Evolutionary conservation across 2,329 filamentous ascomycete species (phyloP), one percentile per base, ranked within the genome.

Genomic region (Microcyclospora tardicrescens): DNA sequence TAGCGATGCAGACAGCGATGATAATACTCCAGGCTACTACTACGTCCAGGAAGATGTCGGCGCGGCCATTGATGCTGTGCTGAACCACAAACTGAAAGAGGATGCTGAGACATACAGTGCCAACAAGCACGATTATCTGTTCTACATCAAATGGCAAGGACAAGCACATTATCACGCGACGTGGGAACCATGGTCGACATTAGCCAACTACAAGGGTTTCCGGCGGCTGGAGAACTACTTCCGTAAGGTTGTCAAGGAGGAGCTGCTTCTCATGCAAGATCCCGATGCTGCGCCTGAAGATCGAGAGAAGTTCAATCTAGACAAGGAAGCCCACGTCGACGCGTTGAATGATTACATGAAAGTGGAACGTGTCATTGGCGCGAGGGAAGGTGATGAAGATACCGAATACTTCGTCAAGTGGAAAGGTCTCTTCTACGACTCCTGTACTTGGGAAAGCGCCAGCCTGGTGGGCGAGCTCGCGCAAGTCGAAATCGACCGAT

Each of bases 181-280:
- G 0, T 98, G 91, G 89, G 87, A 96, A 61, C 79, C 78, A 0
- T 79, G 80, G 42, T 78, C 84, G 39, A 73, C 69, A 14, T 73
- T 95, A 19, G 71, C 76, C 16, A 74, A 78, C n/a, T 81, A 80
- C 56, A 84, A 84, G 45, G 89, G 91, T 43, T 80, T 81, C 48
- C 83, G 87, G 35, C 86, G 87, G 42, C 72, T 98, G 6, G 91
- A 96, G 56, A 98, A 98, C 59, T 98, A 96, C 65, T 87, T 84
- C 61, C 79, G 80, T 52, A 93, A 87, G 59, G 69, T 81, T 31
- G 77, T 95, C 37, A 74, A 81, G 47, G 76, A 82, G 48, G 86
- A 95, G 55, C 73, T 93, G 39, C 76, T 81, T 42, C 76, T 93
- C 58, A 72, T 77, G 42, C 76, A 80, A 49, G 82, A 84, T 28